A percentile compares a stretch with the other conserved stretches of the same genome.
phyloP scores from a whole-genome alignment of 495 filamentous ascomycete genomes.

The Penicillium cataractarum region DNA sequence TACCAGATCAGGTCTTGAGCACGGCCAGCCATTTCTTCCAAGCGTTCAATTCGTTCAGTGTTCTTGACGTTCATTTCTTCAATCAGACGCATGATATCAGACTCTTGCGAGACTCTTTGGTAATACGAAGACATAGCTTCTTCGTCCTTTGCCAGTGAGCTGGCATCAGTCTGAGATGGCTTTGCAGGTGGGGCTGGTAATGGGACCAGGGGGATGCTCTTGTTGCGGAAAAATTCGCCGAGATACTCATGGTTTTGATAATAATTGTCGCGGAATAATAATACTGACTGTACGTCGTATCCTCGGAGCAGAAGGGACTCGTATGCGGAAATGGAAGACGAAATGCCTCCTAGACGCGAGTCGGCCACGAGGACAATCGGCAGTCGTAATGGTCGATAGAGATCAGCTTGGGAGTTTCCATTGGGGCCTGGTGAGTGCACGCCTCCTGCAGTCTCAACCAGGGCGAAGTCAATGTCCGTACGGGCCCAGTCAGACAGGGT shows the following conservation, averaged over 20 bases:
- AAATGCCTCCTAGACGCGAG: constrained; percentile 72
- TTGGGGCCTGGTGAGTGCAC: constrained; percentile 74
- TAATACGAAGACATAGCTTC: constrained; percentile 65
- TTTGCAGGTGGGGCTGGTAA: constrained; percentile 56
- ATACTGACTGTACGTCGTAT: constrained; percentile 69
- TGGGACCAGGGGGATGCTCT: constrained; percentile 56
- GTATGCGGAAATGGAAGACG: constrained; percentile 71
- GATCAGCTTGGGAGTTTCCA: constrained; percentile 73
- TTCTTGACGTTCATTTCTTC: constrained; percentile 55
- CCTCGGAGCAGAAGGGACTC: constrained; percentile 73
- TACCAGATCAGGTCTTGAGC: constrained; percentile 73
- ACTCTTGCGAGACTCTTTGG: constrained; percentile 32
- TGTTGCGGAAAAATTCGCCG: constrained; percentile 60
- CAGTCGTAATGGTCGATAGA: constrained; percentile 69
- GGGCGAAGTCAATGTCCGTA: constrained; percentile 44
- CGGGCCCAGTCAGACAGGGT: constrained; percentile 49
- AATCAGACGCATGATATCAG: constrained; percentile 44
- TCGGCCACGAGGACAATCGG: constrained; percentile 76
- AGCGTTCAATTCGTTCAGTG: constrained; percentile 49
- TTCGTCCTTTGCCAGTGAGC: constrained; percentile 48
- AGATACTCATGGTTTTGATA: constrained; percentile 71
- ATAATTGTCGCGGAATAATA: constrained; percentile 62
- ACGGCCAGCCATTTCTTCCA: constrained; percentile 60
- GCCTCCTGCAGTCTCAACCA: constrained; percentile 79
- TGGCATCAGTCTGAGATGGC: constrained; percentile 28